phyloP scores from a whole-genome alignment of 257 asterid species.

The Pogostemon cablin region DNA sequence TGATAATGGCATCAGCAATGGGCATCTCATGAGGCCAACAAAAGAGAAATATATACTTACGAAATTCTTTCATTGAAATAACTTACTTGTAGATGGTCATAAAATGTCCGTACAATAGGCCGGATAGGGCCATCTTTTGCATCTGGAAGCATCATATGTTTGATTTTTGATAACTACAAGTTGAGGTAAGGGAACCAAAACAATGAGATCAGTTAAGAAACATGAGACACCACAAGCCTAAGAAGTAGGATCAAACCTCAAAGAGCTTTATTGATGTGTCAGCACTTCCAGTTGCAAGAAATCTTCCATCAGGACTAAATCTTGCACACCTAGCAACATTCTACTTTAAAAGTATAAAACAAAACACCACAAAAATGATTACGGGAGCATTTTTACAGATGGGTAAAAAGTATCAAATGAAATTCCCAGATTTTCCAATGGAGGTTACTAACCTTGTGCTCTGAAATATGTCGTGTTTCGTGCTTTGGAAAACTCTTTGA shows the following conservation, averaged over 20 bases:
- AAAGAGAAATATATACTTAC: slow-evolving; percentile 2
- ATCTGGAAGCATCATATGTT: slow-evolving; percentile 81
- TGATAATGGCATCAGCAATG: slow-evolving; percentile 20
- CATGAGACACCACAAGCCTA: slow-evolving; percentile 18
- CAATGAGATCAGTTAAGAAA: slow-evolving; percentile 31
- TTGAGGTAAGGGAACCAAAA: slow-evolving; percentile 11
- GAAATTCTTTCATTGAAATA: slow-evolving; percentile 29
- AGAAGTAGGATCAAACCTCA: slow-evolving; percentile 52
- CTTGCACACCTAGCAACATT: slow-evolving; percentile 83
- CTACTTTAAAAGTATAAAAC: slow-evolving; percentile 29
- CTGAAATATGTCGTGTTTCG: slow-evolving; percentile 75
- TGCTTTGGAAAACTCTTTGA: slow-evolving; percentile 78
- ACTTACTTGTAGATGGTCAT: slow-evolving; percentile 75
- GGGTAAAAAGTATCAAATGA: slow-evolving; percentile 10
- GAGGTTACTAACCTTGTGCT: slow-evolving; percentile 70
- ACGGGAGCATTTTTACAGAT: slow-evolving; percentile 29
- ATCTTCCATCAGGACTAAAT: slow-evolving; percentile 87
- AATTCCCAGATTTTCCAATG: slow-evolving; percentile 29
- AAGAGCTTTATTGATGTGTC: slow-evolving; percentile 81
- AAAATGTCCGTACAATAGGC: slow-evolving; percentile 72
- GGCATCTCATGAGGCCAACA: slow-evolving; percentile 3
- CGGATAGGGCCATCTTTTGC: slow-evolving; percentile 67
- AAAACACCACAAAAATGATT: slow-evolving; percentile 16
- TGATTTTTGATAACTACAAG: slow-evolving; percentile 61
- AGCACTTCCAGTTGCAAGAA: slow-evolving; percentile 87